These are phyloP conservation scores for Phyllosticta citriasiana DNA, from an alignment of 2,329 filamentous ascomycete species.

Conservation along the genomic window DNA sequence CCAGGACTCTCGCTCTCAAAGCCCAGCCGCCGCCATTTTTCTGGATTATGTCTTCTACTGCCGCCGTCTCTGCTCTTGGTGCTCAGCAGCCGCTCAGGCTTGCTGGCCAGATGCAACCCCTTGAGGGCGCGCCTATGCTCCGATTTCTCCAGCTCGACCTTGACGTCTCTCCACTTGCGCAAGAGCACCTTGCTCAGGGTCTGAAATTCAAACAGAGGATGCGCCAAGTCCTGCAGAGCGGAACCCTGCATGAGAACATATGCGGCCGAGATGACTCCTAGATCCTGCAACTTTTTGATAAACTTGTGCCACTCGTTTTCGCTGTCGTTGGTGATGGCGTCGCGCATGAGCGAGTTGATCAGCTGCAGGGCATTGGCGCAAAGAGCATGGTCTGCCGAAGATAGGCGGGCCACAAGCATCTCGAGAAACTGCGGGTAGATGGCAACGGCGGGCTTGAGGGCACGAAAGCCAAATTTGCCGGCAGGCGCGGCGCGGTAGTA, in stretches of 20 bases:
- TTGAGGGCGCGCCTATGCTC: slow-evolving; percentile 85
- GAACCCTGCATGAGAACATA: slow-evolving; percentile 90
- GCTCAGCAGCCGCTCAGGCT: slow-evolving; percentile 46
- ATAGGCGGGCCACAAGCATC: slow-evolving; percentile 81
- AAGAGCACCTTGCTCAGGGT: slow-evolving; percentile 78
- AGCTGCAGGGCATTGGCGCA: slow-evolving; percentile 93
- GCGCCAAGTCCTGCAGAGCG: slow-evolving; percentile 78
- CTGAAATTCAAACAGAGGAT: slow-evolving; percentile 88
- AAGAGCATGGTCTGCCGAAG: slow-evolving; percentile 87
- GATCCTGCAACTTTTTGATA: slow-evolving; percentile 83
- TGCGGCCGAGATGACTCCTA: slow-evolving; percentile 86
- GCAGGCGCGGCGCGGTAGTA: slow-evolving; percentile 44
- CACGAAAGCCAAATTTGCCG: slow-evolving; percentile 74
- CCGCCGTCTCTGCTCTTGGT: slow-evolving; percentile 22
- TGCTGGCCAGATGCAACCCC: slow-evolving; percentile 73
- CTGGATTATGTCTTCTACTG: slow-evolving; percentile 66
- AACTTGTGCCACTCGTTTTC: slow-evolving; percentile 90
- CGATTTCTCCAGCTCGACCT: slow-evolving; percentile 72
- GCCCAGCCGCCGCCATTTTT: slow-evolving; percentile 87
- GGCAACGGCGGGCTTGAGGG: slow-evolving; percentile 82
- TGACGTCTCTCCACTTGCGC: slow-evolving; percentile 77
- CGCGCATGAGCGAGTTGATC: slow-evolving; percentile 89
- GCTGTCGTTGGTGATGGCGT: slow-evolving; percentile 69
- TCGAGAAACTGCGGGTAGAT: slow-evolving; percentile 91
- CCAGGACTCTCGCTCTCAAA: slow-evolving; percentile 86